Conservation (phyloP, 1,284 basidiomycete species). For the Ceratobasidium sp. region DNA sequence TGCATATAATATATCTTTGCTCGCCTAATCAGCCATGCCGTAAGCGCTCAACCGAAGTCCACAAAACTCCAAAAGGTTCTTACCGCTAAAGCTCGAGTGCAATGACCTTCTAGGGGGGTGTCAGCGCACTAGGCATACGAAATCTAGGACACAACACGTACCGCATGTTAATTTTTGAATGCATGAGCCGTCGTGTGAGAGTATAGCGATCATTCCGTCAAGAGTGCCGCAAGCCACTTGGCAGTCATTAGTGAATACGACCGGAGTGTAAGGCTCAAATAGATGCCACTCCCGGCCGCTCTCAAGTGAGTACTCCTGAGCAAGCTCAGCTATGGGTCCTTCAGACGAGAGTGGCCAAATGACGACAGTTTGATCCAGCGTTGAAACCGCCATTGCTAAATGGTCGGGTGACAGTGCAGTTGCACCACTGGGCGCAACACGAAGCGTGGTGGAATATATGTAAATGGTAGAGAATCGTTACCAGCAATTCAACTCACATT, state of each 20-base stretch:
- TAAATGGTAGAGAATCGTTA: not conserved
- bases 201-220: not conserved
- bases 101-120: not conserved
- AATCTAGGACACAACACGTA: too few relatives aligned
- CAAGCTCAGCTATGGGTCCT: not conserved
- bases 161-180: too few relatives aligned
- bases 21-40: not conserved
- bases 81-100: not conserved
- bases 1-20: not conserved
- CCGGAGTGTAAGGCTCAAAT: not conserved
- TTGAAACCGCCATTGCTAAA: not conserved
- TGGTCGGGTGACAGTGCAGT: not conserved
- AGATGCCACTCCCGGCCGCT: not conserved
- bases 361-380: not conserved
- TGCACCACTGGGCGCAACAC: not conserved
- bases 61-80: too few relatives aligned
- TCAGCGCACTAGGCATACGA: too few relatives aligned
- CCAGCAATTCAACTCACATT: too few relatives aligned
- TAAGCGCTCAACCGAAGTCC: too few relatives aligned
- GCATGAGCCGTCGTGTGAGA: not conserved
- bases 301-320: not conserved
- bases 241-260: not conserved
- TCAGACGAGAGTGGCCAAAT: not conserved
- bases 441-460: too few relatives aligned
- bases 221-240: not conserved